These are phyloP conservation scores for Coemansia sp. DNA, from an alignment of 192 early-diverging fungal genomes.

Conservation along the genomic window DNA sequence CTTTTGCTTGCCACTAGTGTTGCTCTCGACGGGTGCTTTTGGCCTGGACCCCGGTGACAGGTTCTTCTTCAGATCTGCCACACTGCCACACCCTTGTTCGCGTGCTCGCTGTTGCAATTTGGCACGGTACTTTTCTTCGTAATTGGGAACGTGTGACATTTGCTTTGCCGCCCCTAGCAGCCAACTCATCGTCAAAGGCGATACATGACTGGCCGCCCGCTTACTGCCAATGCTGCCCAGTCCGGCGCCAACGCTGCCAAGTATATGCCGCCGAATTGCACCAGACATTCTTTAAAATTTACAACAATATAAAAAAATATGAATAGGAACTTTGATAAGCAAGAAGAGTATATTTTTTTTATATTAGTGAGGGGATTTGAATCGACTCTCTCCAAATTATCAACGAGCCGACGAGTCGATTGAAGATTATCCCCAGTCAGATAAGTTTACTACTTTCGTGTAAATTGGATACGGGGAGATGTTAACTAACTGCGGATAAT, in stretches of 20 bases:
- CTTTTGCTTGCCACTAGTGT: constrained; percentile 1
- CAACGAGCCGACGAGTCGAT: not conserved
- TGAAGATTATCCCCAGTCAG: too few species aligned
- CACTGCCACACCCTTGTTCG: constrained; percentile 36
- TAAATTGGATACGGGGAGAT: too few species aligned
- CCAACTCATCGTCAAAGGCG: constrained; percentile 19
- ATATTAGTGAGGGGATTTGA: not conserved
- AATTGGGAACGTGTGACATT: constrained; percentile 55
- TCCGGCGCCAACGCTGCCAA: not conserved
- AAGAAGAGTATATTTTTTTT: too few species aligned
- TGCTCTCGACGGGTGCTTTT: not conserved
- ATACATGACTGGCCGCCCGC: constrained; percentile 36
- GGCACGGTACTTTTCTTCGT: constrained; percentile 64
- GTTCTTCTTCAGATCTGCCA: constrained; percentile 42
- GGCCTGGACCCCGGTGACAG: not conserved
- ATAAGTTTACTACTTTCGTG: too few species aligned
- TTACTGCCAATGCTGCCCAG: not conserved
- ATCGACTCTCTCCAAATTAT: not conserved
- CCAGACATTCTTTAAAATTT: not conserved
- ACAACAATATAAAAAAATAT: not conserved
- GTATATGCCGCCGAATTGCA: constrained; percentile 1
- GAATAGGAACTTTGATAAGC: not conserved
- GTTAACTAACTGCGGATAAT: not conserved
- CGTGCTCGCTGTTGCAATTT: constrained; percentile 61
- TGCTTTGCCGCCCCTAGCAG: constrained; percentile 29